Conservation (phyloP, 768 basidiomycete species). For the Tricholoma hemisulphureum region DNA sequence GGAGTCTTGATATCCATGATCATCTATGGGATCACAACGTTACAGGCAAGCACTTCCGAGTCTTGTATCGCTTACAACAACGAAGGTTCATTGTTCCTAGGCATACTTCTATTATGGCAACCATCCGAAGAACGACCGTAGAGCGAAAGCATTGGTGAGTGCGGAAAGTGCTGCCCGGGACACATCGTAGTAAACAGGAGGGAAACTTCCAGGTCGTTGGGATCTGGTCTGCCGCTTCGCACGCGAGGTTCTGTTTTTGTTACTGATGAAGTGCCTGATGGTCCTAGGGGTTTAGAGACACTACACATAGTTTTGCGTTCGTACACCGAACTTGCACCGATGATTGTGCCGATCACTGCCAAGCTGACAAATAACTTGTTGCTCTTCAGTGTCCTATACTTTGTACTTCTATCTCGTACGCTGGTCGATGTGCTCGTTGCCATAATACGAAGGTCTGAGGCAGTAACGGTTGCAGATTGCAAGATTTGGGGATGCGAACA, state of each 20-base stretch:
- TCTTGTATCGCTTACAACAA: neutral
- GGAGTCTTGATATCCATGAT: slow-evolving; percentile 37
- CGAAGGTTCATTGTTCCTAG: slow-evolving; percentile 18
- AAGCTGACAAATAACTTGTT: no score
- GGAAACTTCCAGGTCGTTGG: neutral
- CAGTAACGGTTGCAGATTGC: slow-evolving; percentile 28
- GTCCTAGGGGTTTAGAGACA: slow-evolving; percentile 43
- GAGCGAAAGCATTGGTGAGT: slow-evolving; percentile 37
- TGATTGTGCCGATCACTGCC: no score
- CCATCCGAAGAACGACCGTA: slow-evolving; percentile 36
- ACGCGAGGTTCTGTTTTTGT: neutral
- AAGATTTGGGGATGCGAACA: slow-evolving; percentile 31
- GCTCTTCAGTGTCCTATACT: slow-evolving; percentile 37
- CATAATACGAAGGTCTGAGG: neutral
- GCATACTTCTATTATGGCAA: slow-evolving; percentile 42
- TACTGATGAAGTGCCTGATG: neutral
- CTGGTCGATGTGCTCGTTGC: neutral
- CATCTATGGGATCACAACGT: slow-evolving; percentile 43
- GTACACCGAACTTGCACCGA: slow-evolving; percentile 13
- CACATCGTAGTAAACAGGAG: neutral
- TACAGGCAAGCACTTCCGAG: slow-evolving; percentile 32
- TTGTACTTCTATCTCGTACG: slow-evolving; percentile 44
- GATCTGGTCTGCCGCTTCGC: neutral
- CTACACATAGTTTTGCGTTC: slow-evolving; percentile 40
- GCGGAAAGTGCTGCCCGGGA: neutral